A percentile compares a stretch with the other conserved stretches of the same genome.
Evolutionary conservation across 805 yeast species (phyloP).

Genomic region (Grigorovia jiainica): DNA sequence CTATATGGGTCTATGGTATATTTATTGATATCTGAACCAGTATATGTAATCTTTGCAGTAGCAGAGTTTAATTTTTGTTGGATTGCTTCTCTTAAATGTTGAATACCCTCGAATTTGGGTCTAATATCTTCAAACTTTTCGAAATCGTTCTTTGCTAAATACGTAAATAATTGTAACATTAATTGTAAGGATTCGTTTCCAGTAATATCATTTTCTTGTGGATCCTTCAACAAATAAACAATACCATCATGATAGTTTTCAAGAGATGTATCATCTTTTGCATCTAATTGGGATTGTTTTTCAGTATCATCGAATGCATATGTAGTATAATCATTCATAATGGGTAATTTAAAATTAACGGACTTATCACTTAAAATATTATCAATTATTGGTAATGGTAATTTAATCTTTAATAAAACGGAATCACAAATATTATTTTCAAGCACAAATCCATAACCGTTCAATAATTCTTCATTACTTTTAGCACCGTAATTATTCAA

Average conservation of each 20-base stretch:
- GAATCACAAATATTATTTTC: slow-evolving; percentile 51
- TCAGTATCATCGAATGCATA: slow-evolving; percentile 28
- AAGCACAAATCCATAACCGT: slow-evolving; percentile 53
- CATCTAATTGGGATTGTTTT: neutral
- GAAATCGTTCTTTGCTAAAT: slow-evolving; percentile 23
- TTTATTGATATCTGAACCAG: slow-evolving; percentile 5
- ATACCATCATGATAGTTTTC: slow-evolving; percentile 25
- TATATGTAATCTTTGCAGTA: slow-evolving; percentile 3
- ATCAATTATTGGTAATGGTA: slow-evolving; percentile 24
- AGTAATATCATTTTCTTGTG: neutral
- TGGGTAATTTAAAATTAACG: slow-evolving; percentile 31
- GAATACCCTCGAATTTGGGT: slow-evolving; percentile 49
- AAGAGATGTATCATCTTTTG: slow-evolving; percentile 1
- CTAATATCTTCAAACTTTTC: slow-evolving; percentile 32
- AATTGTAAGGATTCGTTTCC: slow-evolving; percentile 9
- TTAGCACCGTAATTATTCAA: slow-evolving; percentile 84
- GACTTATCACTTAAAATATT: slow-evolving; percentile 25
- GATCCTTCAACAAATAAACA: slow-evolving; percentile 26
- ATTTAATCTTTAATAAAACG: slow-evolving; percentile 52
- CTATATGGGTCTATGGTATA: slow-evolving; percentile 10
- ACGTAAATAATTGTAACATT: slow-evolving; percentile 27
- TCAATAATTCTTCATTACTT: slow-evolving; percentile 75
- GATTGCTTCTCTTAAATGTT: slow-evolving; percentile 44
- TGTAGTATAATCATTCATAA: slow-evolving; percentile 33
- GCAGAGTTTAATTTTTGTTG: slow-evolving; percentile 33